phyloP scores from a whole-genome alignment of 2,329 filamentous ascomycete species.

The Penicillium glabrum region DNA sequence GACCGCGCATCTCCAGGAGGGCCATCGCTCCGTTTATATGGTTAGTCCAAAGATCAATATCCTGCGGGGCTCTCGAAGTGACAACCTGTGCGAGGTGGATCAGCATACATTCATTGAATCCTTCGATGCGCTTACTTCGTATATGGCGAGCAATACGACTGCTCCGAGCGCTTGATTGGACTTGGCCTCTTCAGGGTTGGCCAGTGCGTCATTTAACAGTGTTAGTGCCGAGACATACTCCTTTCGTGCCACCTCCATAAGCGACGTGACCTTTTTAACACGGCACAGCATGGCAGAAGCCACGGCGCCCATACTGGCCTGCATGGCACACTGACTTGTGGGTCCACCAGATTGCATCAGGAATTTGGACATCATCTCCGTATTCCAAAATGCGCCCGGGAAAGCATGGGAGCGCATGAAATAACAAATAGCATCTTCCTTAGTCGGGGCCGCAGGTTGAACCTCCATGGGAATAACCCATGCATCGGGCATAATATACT shows the following conservation, averaged over 20 bases:
- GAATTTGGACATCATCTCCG: slow-evolving; percentile 23
- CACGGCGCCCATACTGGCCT: slow-evolving; percentile 56
- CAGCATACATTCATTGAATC: background rate
- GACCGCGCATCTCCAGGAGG: slow-evolving; percentile 50
- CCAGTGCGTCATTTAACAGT: slow-evolving; percentile 37
- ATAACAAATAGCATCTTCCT: slow-evolving; percentile 37
- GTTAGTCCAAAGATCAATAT: slow-evolving; percentile 54
- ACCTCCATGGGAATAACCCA: slow-evolving; percentile 16
- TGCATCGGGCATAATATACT: background rate
- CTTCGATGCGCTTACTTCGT: slow-evolving; percentile 51
- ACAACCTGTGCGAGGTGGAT: slow-evolving; percentile 27
- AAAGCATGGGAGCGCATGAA: slow-evolving; percentile 37
- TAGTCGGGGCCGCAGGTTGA: slow-evolving; percentile 27
- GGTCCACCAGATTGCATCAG: slow-evolving; percentile 17
- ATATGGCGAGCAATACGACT: slow-evolving; percentile 61
- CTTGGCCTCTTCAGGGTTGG: slow-evolving; percentile 34
- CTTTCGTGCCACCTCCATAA: slow-evolving; percentile 51
- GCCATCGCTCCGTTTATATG: slow-evolving; percentile 63
- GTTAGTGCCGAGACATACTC: slow-evolving; percentile 58
- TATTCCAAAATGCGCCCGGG: slow-evolving; percentile 28
- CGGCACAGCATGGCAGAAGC: slow-evolving; percentile 61
- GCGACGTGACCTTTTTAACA: slow-evolving; percentile 47
- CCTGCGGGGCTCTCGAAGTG: slow-evolving; percentile 44
- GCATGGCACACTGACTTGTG: slow-evolving; percentile 32
- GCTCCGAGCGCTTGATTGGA: slow-evolving; percentile 50